Percentiles rank a stretch among this genome's conserved stretches.
phyloP scores from a whole-genome alignment of 2,329 filamentous ascomycete genomes.

The Paecilomyces fulvus region DNA sequence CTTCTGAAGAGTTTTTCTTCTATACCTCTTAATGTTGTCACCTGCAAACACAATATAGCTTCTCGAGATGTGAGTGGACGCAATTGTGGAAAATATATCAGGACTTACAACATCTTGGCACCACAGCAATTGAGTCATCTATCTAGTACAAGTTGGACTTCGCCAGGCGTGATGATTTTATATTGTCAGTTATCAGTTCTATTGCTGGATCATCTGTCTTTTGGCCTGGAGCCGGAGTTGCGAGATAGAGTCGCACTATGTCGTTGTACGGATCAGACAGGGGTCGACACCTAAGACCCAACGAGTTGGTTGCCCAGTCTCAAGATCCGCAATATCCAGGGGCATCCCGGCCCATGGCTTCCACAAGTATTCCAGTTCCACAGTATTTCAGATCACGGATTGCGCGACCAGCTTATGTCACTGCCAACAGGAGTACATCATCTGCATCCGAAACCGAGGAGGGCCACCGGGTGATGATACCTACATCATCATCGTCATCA shows the following conservation, averaged over 20 bases:
- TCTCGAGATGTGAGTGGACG: background rate
- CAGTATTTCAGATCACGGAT: slow-evolving; percentile 19
- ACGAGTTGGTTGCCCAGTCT: slow-evolving; percentile 15
- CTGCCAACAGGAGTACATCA: slow-evolving; percentile 15
- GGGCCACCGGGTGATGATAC: slow-evolving; percentile 8
- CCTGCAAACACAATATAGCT: background rate
- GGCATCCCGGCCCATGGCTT: slow-evolving; percentile 12
- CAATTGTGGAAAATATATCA: background rate
- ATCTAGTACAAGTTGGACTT: background rate
- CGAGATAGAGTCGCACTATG: slow-evolving; percentile 24
- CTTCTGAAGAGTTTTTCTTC: background rate
- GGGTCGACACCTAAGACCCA: slow-evolving; percentile 21
- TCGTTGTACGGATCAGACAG: slow-evolving; percentile 26
- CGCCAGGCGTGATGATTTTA: slow-evolving; percentile 9
- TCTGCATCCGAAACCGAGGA: slow-evolving; percentile 23
- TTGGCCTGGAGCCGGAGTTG: slow-evolving; percentile 18
- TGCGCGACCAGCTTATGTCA: slow-evolving; percentile 14
- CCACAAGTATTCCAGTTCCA: slow-evolving; percentile 10
- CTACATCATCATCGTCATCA: slow-evolving; percentile 10
- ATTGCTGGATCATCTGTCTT: slow-evolving; percentile 17
- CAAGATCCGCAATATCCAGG: slow-evolving; percentile 17
- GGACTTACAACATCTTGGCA: background rate
- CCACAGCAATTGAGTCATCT: background rate
- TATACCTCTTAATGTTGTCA: background rate
- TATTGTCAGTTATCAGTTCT: slow-evolving; percentile 6